A percentile compares a stretch with the other conserved stretches of the same genome.
Conservation (phyloP, 2,329 filamentous ascomycete species). For the Colletotrichum sp. region DNA sequence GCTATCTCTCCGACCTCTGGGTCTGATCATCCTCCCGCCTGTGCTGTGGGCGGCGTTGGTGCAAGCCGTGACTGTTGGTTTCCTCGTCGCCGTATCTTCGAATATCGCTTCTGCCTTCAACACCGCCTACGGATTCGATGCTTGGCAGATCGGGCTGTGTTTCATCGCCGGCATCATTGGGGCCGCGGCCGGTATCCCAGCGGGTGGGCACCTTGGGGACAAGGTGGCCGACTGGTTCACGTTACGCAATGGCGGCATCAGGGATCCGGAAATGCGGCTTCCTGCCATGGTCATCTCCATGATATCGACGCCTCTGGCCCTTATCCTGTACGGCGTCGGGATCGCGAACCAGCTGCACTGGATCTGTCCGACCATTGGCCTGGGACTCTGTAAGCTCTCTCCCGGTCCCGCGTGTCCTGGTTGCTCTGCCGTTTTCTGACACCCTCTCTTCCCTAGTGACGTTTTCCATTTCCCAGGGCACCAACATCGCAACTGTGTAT, state of each 20-base stretch:
- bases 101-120: constrained; percentile 53
- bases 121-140: constrained; percentile 45
- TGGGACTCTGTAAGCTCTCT: constrained; percentile 52
- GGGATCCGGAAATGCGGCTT: constrained; percentile 66
- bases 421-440: background rate
- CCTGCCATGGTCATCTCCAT: constrained; percentile 57
- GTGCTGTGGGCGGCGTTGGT: constrained; percentile 62
- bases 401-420: background rate
- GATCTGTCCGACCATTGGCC: constrained; percentile 61
- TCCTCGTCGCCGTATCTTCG: constrained; percentile 59
- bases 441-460: constrained; percentile 43
- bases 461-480: constrained; percentile 61
- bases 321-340: constrained; percentile 53
- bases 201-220: constrained; percentile 54
- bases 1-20: constrained; percentile 55
- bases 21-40: constrained; percentile 54
- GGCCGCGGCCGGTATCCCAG: constrained; percentile 51
- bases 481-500: constrained; percentile 62
- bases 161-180: constrained; percentile 56
- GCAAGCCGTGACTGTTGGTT: constrained; percentile 60
- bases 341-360: constrained; percentile 53
- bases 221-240: constrained; percentile 55
- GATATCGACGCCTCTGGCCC: constrained; percentile 51
- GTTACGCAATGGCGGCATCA: constrained; percentile 56
- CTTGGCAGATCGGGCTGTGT: constrained; percentile 55